Base-by-base conservation (phyloP, 2,329 filamentous ascomycete species). In the Colletotrichum musae region DNA sequence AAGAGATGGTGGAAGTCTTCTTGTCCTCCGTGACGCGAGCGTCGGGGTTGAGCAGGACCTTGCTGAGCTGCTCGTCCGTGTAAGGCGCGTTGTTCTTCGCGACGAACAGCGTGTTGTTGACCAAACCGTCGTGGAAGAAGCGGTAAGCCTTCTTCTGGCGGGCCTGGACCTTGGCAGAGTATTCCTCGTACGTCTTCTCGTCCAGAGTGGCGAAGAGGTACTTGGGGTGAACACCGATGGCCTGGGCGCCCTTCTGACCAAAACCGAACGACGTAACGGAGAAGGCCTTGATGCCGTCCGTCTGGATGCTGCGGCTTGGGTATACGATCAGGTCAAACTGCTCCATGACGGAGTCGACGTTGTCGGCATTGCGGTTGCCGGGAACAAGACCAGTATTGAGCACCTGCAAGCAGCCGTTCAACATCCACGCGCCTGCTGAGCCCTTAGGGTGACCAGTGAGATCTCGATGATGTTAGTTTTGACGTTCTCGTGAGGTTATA, bases 221-320 rank as follows among this genome's bases (percentile, higher is more conserved):
- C 83, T 93, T 95, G 78, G 97, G 94, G 81, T 99, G 96, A 60
- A 99, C 92, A 86, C 95, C 96, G 77, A 99, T 97, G 51, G 93
- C 95, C 82, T 99, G 97, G 28, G 96, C 94, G 78, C 96, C 96
- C 90, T 99, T 99, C 83, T 99, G 96, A 75, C 96, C 96, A 86
- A 99, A 99, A 82, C 96, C 96, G 81, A 99, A 99, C 0, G 97
- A 99, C 6, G 97, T 99, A 72, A 99, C 94, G 1, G 94, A 97
- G 88, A 99, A 98, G 15, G 96, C 97, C 85, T 98, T 99, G 87
- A 99, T 88, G 72, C 96, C 96, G 77, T 99, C 96, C 7, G 96
- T 99, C 86, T 99, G 96, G 75, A 99, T 95, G 81, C 91, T 93
- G 76, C 93, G 93, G 83, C 93, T 97, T 54, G 96, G 96, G 83